Evolutionary conservation across 257 asterid species (phyloP).

Genomic region (Fraxinus pennsylvanica): DNA sequence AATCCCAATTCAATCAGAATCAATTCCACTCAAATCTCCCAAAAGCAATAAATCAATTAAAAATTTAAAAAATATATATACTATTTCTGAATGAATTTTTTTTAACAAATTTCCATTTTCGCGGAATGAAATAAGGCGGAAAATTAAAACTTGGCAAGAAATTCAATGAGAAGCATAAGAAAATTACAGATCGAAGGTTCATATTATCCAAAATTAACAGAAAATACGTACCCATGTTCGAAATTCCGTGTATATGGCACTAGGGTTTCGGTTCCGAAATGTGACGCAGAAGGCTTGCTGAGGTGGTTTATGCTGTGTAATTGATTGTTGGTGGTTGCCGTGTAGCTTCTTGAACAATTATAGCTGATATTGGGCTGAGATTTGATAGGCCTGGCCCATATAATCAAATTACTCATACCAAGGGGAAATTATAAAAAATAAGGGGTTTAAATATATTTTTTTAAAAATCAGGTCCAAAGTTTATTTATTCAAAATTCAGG

Average conservation of each 20-base stretch:
- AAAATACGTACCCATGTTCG: constrained; percentile 1
- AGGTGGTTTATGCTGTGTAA: background rate
- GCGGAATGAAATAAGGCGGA: background rate
- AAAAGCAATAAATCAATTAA: background rate
- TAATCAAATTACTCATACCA: too few relatives aligned
- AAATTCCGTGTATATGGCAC: background rate
- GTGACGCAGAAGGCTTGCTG: background rate
- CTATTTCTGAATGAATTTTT: background rate
- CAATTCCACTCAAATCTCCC: background rate
- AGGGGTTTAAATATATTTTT: too few relatives aligned
- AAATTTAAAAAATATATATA: background rate
- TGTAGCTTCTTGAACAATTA: background rate
- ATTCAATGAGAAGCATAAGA: background rate
- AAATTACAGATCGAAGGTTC: background rate
- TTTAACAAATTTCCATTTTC: background rate
- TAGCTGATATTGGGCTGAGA: too few relatives aligned
- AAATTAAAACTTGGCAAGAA: background rate
- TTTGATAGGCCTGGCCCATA: too few relatives aligned
- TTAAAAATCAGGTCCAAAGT: too few relatives aligned
- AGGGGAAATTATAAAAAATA: too few relatives aligned
- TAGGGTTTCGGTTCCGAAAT: background rate
- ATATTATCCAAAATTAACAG: background rate
- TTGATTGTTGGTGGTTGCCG: background rate
- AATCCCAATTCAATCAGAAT: background rate
- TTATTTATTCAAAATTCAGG: too few relatives aligned